Base-by-base conservation (phyloP, 352 stramenopile species). In the Pythium sukuiense region DNA sequence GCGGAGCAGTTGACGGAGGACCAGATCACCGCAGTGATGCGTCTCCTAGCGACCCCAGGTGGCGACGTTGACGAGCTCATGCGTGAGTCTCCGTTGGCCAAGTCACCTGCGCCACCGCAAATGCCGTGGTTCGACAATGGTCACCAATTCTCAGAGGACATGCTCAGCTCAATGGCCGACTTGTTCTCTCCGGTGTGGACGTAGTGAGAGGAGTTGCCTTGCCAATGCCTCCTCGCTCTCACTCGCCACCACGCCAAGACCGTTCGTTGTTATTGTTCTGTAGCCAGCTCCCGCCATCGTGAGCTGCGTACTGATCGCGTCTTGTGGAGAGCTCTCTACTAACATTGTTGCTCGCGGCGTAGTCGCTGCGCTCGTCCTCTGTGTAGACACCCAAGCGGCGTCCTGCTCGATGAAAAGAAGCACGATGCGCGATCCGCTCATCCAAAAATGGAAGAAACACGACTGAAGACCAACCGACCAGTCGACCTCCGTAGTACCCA, bases 91-190 rank as follows among this genome's bases (percentile, higher is more conserved):
- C 39, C 39, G 39, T 48, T 24, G 39, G 39, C 39, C 39, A 48
- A 48, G 39, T 45, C 32, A 26, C 18, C 13, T 52, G 49, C 63
- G 52, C 32, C 30, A 39, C 27, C 18, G 30, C 33, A 29, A 49
- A 52, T 46, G 3, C 20, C 59, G 7, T 8, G 14, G 46, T 58
- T 53, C 35, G 46, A 61, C 41, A 48, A 32, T 18, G 41, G 55
- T n/a, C 46, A 46, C 53, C 35, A 72, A 49, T 72, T 72, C 46
- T 72, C 65, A 1, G 59, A 67, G 46, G 65, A 72, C 54, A 72
- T 50, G 54, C 43, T 72, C 48, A 32, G 50, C 39, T 65, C 65
- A 29, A 67, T 72, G 65, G 26, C 67, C 54, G 65, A 72, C 35
- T 61, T 37, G 45, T 67, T 71, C 65, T 66, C 64, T 14, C 45